phyloP scores from a whole-genome alignment of 2,329 filamentous ascomycete genomes.

The Exserohilum rostratum region DNA sequence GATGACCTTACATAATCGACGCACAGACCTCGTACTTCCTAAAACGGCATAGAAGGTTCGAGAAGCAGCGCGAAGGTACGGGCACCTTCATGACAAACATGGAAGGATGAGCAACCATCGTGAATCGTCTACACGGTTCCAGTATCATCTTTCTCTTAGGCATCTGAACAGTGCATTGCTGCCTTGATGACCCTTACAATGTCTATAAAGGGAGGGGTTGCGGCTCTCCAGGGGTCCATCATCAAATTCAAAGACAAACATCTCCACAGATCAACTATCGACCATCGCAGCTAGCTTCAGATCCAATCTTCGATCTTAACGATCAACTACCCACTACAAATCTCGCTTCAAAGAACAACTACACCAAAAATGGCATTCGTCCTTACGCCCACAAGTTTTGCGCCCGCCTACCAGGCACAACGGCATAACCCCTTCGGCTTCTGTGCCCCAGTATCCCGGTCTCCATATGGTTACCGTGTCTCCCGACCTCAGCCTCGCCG shows the following conservation, averaged over 20 bases:
- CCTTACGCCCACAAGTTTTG: conserved; percentile 41
- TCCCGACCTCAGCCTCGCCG: conserved; percentile 23
- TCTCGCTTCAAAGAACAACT: conserved; percentile 3
- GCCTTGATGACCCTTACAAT: conserved; percentile 33
- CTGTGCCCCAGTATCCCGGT: conserved; percentile 29
- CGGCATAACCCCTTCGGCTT: conserved; percentile 38
- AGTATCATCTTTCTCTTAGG: conserved; percentile 35
- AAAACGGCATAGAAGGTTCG: conserved; percentile 28
- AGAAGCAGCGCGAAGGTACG: conserved; percentile 30
- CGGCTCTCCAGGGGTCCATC: conserved; percentile 25
- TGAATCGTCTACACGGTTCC: conserved; percentile 32
- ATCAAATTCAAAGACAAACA: conserved; percentile 31
- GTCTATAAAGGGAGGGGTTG: conserved; percentile 39
- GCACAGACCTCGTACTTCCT: conserved; percentile 6
- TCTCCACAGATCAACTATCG: conserved; percentile 30
- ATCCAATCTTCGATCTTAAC: conserved; percentile 18
- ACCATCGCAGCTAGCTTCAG: conserved; percentile 19
- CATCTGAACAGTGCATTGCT: conserved; percentile 40
- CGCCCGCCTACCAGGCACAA: conserved; percentile 36
- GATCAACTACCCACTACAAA: conserved; percentile 6
- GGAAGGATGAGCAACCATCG: conserved; percentile 34
- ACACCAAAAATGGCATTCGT: conserved; percentile 41
- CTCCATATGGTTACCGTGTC: conserved; percentile 27
- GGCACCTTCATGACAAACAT: conserved; percentile 28
- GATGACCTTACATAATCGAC: conserved; percentile 28